A percentile compares a stretch with the other conserved stretches of the same genome.
Conservation (phyloP, 805 yeast genomes). For the Brettanomyces sp. region DNA sequence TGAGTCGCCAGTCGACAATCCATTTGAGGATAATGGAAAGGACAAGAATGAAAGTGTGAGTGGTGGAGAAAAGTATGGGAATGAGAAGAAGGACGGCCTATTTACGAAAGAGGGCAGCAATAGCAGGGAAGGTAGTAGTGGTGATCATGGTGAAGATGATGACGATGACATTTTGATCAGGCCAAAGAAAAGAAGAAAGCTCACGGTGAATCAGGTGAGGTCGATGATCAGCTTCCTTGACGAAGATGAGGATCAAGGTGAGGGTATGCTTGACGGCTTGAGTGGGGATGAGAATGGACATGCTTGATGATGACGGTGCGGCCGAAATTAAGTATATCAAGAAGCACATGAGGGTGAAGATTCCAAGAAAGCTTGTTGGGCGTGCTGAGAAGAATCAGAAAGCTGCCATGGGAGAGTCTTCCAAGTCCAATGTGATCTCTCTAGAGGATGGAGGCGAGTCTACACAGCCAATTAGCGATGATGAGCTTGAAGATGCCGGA, state of each 20-base stretch:
- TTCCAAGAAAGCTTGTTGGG: constrained; percentile 49
- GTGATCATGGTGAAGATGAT: constrained; percentile 13
- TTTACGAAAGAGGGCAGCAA: constrained; percentile 4
- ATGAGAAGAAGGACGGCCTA: constrained; percentile 5
- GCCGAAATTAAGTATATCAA: constrained; percentile 28
- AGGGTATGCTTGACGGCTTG: not conserved
- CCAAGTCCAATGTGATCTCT: not conserved
- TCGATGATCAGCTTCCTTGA: constrained; percentile 20
- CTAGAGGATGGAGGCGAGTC: constrained; percentile 24
- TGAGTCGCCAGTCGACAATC: constrained; percentile 16
- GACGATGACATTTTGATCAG: constrained; percentile 19
- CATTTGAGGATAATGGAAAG: constrained; percentile 17
- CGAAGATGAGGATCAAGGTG: constrained; percentile 16
- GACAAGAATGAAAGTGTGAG: constrained; percentile 6
- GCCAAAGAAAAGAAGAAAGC: constrained; percentile 25
- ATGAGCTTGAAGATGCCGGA: constrained; percentile 7
- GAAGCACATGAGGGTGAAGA: constrained; percentile 30
- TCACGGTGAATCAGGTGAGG: constrained; percentile 18
- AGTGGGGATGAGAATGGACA: constrained; percentile 26
- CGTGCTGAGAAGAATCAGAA: constrained; percentile 12
- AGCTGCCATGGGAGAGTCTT: not conserved
- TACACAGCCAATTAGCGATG: constrained; percentile 24
- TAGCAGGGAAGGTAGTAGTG: constrained; percentile 8
- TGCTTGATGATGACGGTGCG: constrained; percentile 23
- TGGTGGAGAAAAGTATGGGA: constrained; percentile 3